phyloP scores from a whole-genome alignment of 345 rosid genomes.

The Psidium guajava region DNA sequence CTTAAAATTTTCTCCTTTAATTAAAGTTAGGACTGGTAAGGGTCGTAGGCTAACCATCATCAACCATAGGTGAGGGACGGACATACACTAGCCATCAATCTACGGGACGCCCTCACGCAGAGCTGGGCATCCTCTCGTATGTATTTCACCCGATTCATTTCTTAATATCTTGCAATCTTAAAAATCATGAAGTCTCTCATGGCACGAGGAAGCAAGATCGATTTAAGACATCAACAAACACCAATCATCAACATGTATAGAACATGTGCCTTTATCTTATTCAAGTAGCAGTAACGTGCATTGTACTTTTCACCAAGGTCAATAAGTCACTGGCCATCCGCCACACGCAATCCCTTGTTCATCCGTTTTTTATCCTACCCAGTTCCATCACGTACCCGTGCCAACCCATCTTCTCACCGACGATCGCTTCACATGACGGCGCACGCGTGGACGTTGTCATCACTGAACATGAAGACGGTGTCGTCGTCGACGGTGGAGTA shows the following conservation, averaged over 20 bases:
- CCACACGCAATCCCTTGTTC: neutral
- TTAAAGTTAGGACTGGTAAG: too few species aligned
- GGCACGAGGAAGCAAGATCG: neutral
- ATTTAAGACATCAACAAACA: neutral
- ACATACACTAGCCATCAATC: too few species aligned
- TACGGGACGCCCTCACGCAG: too few species aligned
- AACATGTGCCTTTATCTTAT: neutral
- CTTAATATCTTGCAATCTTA: neutral
- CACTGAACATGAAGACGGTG: slow-evolving; percentile 66
- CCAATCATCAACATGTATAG: neutral
- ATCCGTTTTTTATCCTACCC: neutral
- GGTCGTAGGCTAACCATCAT: too few species aligned
- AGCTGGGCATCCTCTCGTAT: too few species aligned
- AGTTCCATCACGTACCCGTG: accelerated
- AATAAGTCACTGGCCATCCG: neutral
- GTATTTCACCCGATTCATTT: neutral
- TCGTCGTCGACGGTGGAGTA: slow-evolving; percentile 43
- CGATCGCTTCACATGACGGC: slow-evolving; percentile 19
- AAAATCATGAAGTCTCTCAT: neutral
- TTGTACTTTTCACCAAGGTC: neutral
- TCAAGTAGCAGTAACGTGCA: neutral
- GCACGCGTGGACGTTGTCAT: slow-evolving; percentile 78
- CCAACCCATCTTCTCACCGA: neutral
- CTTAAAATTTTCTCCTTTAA: too few species aligned
- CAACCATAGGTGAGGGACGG: too few species aligned